Percentiles rank a stretch among this genome's conserved stretches.
Conservation (phyloP, 768 basidiomycete species). For the Phlebiopsis gigantea region DNA sequence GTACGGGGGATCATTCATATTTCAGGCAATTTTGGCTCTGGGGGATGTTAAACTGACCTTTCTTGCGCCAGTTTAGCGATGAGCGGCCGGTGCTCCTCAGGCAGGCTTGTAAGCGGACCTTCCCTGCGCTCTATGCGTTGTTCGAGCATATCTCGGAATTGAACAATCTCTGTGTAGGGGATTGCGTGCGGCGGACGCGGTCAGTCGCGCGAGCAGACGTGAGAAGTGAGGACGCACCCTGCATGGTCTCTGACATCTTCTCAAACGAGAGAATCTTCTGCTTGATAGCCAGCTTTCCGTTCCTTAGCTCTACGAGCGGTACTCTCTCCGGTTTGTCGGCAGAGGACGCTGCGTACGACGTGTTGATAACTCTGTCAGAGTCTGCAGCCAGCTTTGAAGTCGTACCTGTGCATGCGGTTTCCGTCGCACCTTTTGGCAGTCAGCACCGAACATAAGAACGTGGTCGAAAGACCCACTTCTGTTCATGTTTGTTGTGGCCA, state of each 20-base stretch:
- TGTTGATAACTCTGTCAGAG: background rate
- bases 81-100: constrained; percentile 65
- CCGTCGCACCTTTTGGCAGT: constrained; percentile 1
- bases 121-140: constrained; percentile 41
- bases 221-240: constrained; percentile 43
- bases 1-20: background rate
- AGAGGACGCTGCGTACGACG: constrained; percentile 8
- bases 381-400: background rate
- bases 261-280: constrained; percentile 73
- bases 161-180: constrained; percentile 55
- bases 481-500: constrained; percentile 32
- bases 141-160: constrained; percentile 70
- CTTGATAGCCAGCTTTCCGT: constrained; percentile 70
- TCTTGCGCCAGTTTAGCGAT: constrained; percentile 83
- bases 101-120: constrained; percentile 50
- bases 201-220: background rate
- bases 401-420: constrained; percentile 3
- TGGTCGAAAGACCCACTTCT: constrained; percentile 25
- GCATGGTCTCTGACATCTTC: constrained; percentile 76
- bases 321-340: constrained; percentile 36
- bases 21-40: background rate
- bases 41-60: constrained; percentile 48
- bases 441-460: background rate
- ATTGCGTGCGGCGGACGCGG: background rate
- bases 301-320: constrained; percentile 59